Percentiles rank a stretch among this genome's conserved stretches.
Conservation (phyloP, 768 basidiomycete genomes). For the Mycena chlorophos region DNA sequence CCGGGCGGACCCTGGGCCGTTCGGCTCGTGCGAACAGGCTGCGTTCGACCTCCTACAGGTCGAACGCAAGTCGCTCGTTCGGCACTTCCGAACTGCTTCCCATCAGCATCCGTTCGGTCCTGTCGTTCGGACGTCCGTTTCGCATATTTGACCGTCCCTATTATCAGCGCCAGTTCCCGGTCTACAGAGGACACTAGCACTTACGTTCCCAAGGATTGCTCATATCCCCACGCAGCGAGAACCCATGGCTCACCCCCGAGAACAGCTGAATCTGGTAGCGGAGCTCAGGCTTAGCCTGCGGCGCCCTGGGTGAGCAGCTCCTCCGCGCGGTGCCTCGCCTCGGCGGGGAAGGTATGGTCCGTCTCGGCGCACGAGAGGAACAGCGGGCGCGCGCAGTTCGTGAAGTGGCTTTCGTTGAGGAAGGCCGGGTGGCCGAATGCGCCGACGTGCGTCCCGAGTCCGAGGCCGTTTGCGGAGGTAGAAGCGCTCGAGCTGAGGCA, state of each 20-base stretch:
- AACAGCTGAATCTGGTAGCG: constrained; percentile 38
- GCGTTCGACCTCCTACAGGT: too few relatives aligned
- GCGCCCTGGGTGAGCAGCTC: constrained; percentile 35
- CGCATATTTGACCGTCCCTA: too few relatives aligned
- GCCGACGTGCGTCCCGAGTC: constrained; percentile 19
- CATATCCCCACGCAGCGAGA: constrained; percentile 23
- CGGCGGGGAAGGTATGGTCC: constrained; percentile 41
- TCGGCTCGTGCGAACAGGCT: too few relatives aligned
- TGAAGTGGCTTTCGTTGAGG: constrained; percentile 34
- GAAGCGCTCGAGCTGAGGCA: constrained; percentile 24
- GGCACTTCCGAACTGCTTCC: too few relatives aligned
- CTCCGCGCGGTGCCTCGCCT: constrained; percentile 40
- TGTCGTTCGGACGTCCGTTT: too few relatives aligned
- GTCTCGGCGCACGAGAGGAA: constrained; percentile 44
- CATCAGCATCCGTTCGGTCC: too few relatives aligned
- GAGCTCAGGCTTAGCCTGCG: not conserved
- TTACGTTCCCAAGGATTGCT: constrained; percentile 19
- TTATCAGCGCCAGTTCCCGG: too few relatives aligned
- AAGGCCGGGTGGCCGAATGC: constrained; percentile 44
- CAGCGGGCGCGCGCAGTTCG: constrained; percentile 37
- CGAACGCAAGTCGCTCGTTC: too few relatives aligned
- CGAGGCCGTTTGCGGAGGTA: too few relatives aligned
- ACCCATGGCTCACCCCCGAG: constrained; percentile 33
- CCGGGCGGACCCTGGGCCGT: too few relatives aligned
- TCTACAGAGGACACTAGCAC: not conserved